Base-by-base conservation (phyloP, 441 rosid genomes). In the Erodium moschatum region DNA sequence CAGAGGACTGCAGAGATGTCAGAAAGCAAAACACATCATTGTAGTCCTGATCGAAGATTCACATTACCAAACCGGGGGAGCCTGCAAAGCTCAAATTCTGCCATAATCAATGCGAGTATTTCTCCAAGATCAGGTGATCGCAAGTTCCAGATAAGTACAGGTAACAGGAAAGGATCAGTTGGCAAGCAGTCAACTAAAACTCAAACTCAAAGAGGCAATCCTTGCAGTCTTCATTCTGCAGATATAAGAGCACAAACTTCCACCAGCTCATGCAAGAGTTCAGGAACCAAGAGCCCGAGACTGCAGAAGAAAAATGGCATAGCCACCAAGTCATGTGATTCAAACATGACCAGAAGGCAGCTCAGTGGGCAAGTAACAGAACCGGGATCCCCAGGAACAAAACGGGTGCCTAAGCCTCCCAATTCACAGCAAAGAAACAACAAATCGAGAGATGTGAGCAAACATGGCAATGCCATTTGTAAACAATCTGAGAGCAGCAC, bases 1-100 rank as follows among this genome's bases (percentile, higher is more conserved):
- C 91, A 89, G 77, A 86, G 86, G 80, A 81, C 86, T 1, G 81
- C 83, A 68, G 82, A 82, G 63, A 67, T 75, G 31, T 52, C 75
- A 16, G 83, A 84, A 44, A 74, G 74, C 76, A 80, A 78, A 65
- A 76, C 84, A 61, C 82, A 75, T 63, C 72, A 77, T 71, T 48
- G 70, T 75, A 77, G 38, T 62, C 64, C 70, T 73, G 74, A 76
- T 73, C 84, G 76, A 76, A 79, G 70, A 73, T 64, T 71, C 64
- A 77, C 75, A 74, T 54, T 64, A 65, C 66, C 77, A 60, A 69
- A 67, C 60, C 64, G 44, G 31, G 62, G 67, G 48, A 72, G 62
- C 69, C 68, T 38, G 21, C 75, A 71, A 75, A 54, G 68, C 69
- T 73, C 76, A 52, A 72, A 65, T 74, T 77, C 88, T 73, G 65